These are phyloP conservation scores for Epichloe sylvatica DNA, from an alignment of 2,329 filamentous ascomycete genomes.

Conservation along the genomic window DNA sequence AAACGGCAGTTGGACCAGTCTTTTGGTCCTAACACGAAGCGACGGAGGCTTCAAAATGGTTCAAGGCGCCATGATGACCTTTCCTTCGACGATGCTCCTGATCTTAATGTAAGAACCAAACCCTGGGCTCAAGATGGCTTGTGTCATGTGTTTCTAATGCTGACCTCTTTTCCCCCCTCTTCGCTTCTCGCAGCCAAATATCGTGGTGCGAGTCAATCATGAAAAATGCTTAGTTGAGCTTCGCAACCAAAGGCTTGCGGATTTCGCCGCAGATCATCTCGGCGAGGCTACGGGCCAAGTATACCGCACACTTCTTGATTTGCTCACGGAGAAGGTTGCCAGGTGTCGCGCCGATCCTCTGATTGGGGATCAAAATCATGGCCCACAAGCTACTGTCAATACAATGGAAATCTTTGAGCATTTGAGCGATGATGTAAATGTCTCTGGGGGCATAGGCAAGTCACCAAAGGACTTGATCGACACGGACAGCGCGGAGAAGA, in stretches of 20 bases:
- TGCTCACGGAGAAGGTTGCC: constrained; percentile 53
- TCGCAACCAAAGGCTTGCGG: constrained; percentile 62
- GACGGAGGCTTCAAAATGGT: constrained; percentile 41
- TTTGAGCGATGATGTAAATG: constrained; percentile 37
- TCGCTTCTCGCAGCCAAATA: constrained; percentile 40
- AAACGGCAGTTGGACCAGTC: constrained; percentile 37
- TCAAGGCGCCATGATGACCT: constrained; percentile 14
- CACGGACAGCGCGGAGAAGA: constrained; percentile 32
- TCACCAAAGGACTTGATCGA: constrained; percentile 33
- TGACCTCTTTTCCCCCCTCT: not conserved
- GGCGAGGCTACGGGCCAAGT: constrained; percentile 64
- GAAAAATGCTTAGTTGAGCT: constrained; percentile 73
- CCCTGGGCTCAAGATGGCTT: not conserved
- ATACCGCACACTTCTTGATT: constrained; percentile 58
- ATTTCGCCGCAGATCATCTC: constrained; percentile 56
- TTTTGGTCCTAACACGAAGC: constrained; percentile 30
- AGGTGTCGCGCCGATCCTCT: constrained; percentile 49
- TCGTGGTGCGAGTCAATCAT: constrained; percentile 69
- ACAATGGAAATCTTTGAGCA: constrained; percentile 43
- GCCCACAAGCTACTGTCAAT: constrained; percentile 27
- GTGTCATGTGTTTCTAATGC: not conserved
- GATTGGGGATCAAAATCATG: constrained; percentile 19
- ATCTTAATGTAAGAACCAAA: constrained; percentile 36
- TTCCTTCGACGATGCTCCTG: constrained; percentile 25
- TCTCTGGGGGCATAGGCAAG: constrained; percentile 44